Base-by-base conservation (phyloP, 768 basidiomycete species). In the Kwoniella shandongensis region DNA sequence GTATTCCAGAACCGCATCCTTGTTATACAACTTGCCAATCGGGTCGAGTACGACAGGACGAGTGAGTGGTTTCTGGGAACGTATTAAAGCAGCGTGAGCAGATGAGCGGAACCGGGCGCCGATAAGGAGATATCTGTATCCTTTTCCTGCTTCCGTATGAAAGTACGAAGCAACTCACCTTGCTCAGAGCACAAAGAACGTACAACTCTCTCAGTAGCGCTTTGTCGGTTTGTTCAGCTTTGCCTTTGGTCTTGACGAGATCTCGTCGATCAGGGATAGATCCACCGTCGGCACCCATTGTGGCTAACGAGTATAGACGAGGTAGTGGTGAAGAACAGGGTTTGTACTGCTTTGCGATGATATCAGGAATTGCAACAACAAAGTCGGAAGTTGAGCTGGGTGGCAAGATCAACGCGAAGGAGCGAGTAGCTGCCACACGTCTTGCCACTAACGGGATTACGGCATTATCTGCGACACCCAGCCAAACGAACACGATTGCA, bases 11-110 rank as follows among this genome's bases (percentile, higher is more conserved):
- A 99, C 80, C 0, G 93, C 84, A 66, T 94, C 94, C 72, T 94
- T 96, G 78, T 97, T 99, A 75, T 97, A 98, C 0, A 99, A 80
- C 75, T 93, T 94, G 11, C 96, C 96, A 0, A 97, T 81, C 0
- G 86, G 86, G 77, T 91, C 94, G 0, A 92, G 86, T 0, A 97
- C 96, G 4, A 97, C 80, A 0, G 96, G 96, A 57, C 89, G 86
- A 68, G 86, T 85, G 1, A 98, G 81, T n/a, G 85, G 86, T 51
- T 83, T 83, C 91, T 93, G 69, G 22, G 0, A 2, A 0, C 18
- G 39, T 10, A 39, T 32, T 13, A 32, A 6, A 6, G 6, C 32
- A 32, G 32, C 32, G 32, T 20, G 18, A 12, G 41, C 27, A 42
- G 36, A n/a, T n/a, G n/a, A n/a, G n/a, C n/a, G n/a, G n/a, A n/a